Evolutionary conservation across 2,329 filamentous ascomycete genomes (phyloP), one percentile per base, ranked within the genome.

Genomic region (Pseudogymnoascus pannorum): DNA sequence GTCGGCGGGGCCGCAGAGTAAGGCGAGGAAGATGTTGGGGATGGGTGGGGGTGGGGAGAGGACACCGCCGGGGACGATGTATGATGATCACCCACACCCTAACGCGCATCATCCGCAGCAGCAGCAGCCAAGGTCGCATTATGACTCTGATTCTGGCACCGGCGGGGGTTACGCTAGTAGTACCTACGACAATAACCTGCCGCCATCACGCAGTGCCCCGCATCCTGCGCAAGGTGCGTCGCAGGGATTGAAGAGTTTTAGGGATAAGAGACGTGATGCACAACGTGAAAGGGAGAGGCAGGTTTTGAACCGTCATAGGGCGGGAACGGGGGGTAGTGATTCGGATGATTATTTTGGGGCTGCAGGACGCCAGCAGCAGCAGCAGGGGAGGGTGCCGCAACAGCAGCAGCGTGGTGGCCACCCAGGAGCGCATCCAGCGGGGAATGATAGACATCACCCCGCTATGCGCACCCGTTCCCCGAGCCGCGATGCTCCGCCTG

Each of bases 21-120:
- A 86, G 69, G 76, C 81, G 0, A 80, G 82, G 71, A 88, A 85
- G 72, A 81, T 86, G 71, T 78, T 87, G 9, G 85, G 85, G 2
- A 72, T 87, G 12, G 79, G 79, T 7, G 71, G 74, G 7, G 67
- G 75, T 3, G 75, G 75, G 2, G 74, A 77, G 65, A 75, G 72
- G 38, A 75, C 72, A 11, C 70, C 76, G 1, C 72, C 76, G 1
- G 77, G 76, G 22, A 59, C 65, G 16, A 63, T 29, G n/a, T 68
- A 68, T 35, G 69, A 68, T 58, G 68, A 70, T 1, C 60, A 64
- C 35, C 29, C 59, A 11, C 68, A 36, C 3, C 35, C 14, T 3
- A 14, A 35, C 4, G 12, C 33, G 3, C 12, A 5, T 4, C 9
- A 35, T 12, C 31, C 12, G 14, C 5, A 16, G 8, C 33, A 35